Evolutionary conservation across 495 filamentous ascomycete species (phyloP).

Genomic region (Annulohypoxylon bovei): DNA sequence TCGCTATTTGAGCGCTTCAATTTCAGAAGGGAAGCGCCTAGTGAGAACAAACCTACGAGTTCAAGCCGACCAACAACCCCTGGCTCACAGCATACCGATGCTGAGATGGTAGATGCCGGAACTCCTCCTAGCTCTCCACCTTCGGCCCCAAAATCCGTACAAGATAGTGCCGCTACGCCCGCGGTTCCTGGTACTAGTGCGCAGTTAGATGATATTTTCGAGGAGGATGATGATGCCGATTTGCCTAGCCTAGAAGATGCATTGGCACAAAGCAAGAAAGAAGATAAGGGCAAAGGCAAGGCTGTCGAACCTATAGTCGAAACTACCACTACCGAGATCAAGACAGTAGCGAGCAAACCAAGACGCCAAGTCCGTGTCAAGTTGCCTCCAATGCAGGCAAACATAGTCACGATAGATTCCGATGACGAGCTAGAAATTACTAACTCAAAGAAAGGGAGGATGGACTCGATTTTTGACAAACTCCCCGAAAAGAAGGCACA

Average conservation of each 20-base stretch:
- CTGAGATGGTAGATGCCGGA: conserved; percentile 54
- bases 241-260: conserved; percentile 48
- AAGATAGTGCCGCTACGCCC: not conserved
- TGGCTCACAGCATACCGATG: conserved; percentile 55
- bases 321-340: conserved; percentile 6
- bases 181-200: conserved; percentile 7
- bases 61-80: conserved; percentile 55
- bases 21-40: conserved; percentile 61
- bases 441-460: conserved; percentile 47
- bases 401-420: conserved; percentile 43
- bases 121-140: conserved; percentile 66
- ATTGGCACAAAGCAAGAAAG: conserved; percentile 35
- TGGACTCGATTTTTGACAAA: conserved; percentile 74
- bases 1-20: conserved; percentile 87
- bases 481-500: conserved; percentile 65
- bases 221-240: conserved; percentile 35
- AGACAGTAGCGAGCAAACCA: conserved; percentile 26
- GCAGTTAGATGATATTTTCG: not conserved
- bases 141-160: conserved; percentile 33
- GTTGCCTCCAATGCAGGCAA: conserved; percentile 47
- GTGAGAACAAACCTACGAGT: conserved; percentile 54
- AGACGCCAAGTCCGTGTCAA: conserved; percentile 56
- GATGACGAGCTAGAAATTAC: conserved; percentile 54
- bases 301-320: conserved; percentile 39
- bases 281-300: conserved; percentile 68